Conservation (phyloP, 768 basidiomycete genomes). For the Megacollybia marginata region DNA sequence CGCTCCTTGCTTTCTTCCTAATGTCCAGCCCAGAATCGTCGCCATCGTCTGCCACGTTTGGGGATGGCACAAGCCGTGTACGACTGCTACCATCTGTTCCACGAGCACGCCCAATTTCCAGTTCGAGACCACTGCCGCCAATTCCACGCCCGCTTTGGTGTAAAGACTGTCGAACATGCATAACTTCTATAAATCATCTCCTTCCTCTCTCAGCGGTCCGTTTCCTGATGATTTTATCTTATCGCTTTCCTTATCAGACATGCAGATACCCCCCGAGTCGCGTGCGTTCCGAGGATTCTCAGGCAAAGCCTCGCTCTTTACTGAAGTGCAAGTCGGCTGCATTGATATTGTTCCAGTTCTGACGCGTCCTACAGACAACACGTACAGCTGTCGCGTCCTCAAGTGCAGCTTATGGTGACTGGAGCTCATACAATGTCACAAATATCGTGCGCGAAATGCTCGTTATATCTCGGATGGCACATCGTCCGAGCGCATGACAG, state of each 20-base stretch:
- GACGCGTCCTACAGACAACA: slow-evolving; percentile 32
- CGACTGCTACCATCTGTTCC: slow-evolving; percentile 14
- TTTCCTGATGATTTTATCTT: slow-evolving; percentile 3
- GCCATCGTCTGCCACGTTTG: background rate
- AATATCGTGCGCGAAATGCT: slow-evolving; percentile 42
- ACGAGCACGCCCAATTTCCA: slow-evolving; percentile 13
- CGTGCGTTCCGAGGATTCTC: slow-evolving; percentile 47
- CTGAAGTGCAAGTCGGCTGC: slow-evolving; percentile 34
- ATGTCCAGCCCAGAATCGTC: background rate
- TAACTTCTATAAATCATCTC: slow-evolving; percentile 35
- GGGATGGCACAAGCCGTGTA: slow-evolving; percentile 1
- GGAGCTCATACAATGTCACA: slow-evolving; percentile 60
- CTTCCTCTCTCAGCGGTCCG: slow-evolving; percentile 34
- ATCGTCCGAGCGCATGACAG: slow-evolving; percentile 49
- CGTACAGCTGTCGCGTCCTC: slow-evolving; percentile 33
- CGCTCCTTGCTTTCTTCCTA: background rate
- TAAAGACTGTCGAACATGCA: slow-evolving; percentile 36
- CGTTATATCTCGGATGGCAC: slow-evolving; percentile 54
- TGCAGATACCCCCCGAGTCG: slow-evolving; percentile 36
- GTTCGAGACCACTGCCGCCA: slow-evolving; percentile 40
- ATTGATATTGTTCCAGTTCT: background rate
- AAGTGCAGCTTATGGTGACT: slow-evolving; percentile 52
- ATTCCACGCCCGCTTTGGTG: slow-evolving; percentile 40
- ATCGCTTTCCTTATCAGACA: background rate
- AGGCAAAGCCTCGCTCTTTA: slow-evolving; percentile 54